A percentile compares a stretch with the other conserved stretches of the same genome.
These are phyloP conservation scores for Vaccinium darrowii DNA, from an alignment of 148 eudicot species.

Conservation along the genomic window DNA sequence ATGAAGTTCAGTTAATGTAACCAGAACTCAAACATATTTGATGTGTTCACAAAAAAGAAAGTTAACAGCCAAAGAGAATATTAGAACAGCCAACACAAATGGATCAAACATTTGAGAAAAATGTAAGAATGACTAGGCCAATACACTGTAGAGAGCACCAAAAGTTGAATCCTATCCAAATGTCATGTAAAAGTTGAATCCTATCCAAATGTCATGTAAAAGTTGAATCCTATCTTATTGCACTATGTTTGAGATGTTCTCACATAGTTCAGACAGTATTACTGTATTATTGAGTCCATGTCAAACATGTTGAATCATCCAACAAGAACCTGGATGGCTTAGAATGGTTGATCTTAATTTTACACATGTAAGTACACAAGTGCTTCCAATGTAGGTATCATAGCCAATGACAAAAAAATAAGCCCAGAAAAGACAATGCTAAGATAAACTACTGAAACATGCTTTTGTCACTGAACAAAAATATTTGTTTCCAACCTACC, in stretches of 20 bases:
- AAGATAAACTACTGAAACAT: not conserved
- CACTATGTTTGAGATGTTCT: not conserved
- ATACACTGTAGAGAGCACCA: not conserved
- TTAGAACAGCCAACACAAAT: not conserved
- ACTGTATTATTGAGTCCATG: not conserved
- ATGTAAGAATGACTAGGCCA: not conserved
- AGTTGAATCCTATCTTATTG: not conserved
- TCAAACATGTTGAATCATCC: no score
- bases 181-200: no score
- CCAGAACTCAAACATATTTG: not conserved
- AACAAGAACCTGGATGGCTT: no score
- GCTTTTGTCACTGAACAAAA: not conserved
- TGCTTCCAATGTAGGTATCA: not conserved
- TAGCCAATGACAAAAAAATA: not conserved
- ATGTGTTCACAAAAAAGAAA: not conserved
- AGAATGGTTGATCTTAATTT: not conserved
- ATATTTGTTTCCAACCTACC: conserved; percentile 44
- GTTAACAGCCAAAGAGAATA: not conserved
- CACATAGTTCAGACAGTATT: not conserved
- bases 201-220: not conserved
- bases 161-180: no score
- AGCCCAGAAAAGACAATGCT: not conserved
- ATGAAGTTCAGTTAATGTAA: not conserved
- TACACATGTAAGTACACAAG: not conserved
- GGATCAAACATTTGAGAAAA: not conserved